These are phyloP conservation scores for Syzygium syzygioides DNA, from an alignment of 441 rosid species.

Conservation along the genomic window DNA sequence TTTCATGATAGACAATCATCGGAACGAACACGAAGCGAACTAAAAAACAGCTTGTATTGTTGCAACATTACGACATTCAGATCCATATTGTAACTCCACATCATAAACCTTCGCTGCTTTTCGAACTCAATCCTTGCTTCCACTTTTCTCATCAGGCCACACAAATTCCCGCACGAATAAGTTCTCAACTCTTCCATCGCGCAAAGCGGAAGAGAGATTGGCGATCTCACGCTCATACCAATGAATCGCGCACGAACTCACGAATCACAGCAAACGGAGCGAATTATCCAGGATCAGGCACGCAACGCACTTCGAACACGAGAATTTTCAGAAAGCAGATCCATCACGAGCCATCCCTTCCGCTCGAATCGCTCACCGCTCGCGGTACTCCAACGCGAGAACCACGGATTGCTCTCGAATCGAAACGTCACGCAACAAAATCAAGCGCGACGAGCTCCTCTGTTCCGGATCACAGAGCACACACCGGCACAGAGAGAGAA, in stretches of 20 bases:
- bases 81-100: background rate
- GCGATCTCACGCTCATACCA: background rate
- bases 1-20: background rate
- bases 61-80: background rate
- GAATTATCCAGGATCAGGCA: background rate
- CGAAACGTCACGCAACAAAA: background rate
- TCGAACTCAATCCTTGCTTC: background rate
- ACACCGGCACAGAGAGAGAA: background rate
- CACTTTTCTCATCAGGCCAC: background rate
- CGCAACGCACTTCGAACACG: background rate
- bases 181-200: background rate
- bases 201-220: background rate
- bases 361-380: background rate
- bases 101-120: background rate
- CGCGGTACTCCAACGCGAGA: background rate
- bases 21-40: background rate
- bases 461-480: background rate
- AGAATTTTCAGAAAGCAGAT: background rate
- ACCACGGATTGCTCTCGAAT: background rate
- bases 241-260: background rate
- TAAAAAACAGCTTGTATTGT: background rate
- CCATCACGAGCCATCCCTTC: background rate
- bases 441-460: background rate
- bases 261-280: background rate
- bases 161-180: background rate